These are phyloP conservation scores for Cladochytrium replicatum DNA, from an alignment of 192 early-diverging fungal species.

Conservation along the genomic window DNA sequence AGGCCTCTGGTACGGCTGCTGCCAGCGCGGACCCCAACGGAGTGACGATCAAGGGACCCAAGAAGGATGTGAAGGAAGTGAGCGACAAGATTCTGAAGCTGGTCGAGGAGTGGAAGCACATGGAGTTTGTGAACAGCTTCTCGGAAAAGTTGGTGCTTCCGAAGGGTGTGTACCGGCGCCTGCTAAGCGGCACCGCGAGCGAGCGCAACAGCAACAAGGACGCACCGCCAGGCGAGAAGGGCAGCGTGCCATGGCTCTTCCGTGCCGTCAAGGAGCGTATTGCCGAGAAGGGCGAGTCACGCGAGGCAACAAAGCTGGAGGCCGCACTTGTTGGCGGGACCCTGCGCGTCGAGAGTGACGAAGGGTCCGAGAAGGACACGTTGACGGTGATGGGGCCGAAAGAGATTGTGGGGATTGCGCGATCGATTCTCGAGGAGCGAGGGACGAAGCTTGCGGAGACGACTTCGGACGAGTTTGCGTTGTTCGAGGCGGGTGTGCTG, in stretches of 20 bases:
- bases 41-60: slow-evolving; percentile 72
- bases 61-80: slow-evolving; percentile 63
- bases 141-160: slow-evolving; percentile 33
- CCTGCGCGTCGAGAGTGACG: slow-evolving; percentile 22
- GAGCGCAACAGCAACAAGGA: slow-evolving; percentile 12
- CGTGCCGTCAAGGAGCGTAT: slow-evolving; percentile 29
- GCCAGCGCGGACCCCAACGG: slow-evolving; percentile 29
- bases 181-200: slow-evolving; percentile 16
- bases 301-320: slow-evolving; percentile 5
- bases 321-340: neutral
- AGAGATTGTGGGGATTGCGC: slow-evolving; percentile 31
- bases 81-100: slow-evolving; percentile 55
- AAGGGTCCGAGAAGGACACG: slow-evolving; percentile 17
- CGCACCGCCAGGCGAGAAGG: slow-evolving; percentile 6
- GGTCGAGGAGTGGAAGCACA: slow-evolving; percentile 57
- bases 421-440: slow-evolving; percentile 27
- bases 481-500: slow-evolving; percentile 47
- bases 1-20: slow-evolving; percentile 22
- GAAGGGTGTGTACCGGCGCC: slow-evolving; percentile 24
- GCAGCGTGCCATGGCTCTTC: slow-evolving; percentile 25
- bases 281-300: slow-evolving; percentile 13
- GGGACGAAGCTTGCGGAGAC: slow-evolving; percentile 47
- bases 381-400: slow-evolving; percentile 40
- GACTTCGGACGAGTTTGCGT: slow-evolving; percentile 54
- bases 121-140: slow-evolving; percentile 43